Evolutionary conservation across 306 rosid species (phyloP), one percentile per base, ranked within the genome.

Genomic region (Glycine latifolia): DNA sequence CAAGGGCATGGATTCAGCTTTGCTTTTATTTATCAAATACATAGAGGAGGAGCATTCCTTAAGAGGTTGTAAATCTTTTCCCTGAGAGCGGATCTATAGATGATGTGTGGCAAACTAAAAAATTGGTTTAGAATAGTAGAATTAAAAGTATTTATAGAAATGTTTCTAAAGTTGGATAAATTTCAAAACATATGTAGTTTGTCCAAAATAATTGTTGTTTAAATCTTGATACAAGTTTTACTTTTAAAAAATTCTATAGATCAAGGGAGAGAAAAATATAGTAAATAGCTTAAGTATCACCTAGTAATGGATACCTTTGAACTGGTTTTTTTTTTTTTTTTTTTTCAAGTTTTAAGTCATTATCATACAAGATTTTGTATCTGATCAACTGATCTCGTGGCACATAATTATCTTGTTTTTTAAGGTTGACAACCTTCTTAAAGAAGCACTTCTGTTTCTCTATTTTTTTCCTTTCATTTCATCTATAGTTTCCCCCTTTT

Each of bases 1-100:
- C 89, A 88, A 91, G 78, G 97, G 98, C 86, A 84, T 89, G 81
- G 93, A 91, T 71, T 89, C 94, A 3, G 93, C 90, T 10, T 79
- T 93, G 70, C 82, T 88, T 16, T 81, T 93, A 84, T 95, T 95
- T 77, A 81, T 92, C 72, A 88, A 83, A 87, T 91, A 89, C 86
- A 59, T 91, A 67, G 93, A 87, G 80, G 98, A 90, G 79, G 99
- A 95, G 86, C 90, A 86, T 20, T 93, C 99, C 35, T 76, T 89
- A 66, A 89, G 94, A 91, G 99, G 99, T 95, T 81, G 85, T 81
- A 47, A 77, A 71, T 77, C 67, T 60, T 75, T 84, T 70, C 60
- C 76, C 60, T 3, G 1, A 12, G 69, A 65, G 33, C 46, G 59
- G 67, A 67, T 78, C 68, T 35, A 8, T n/a, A 67, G 56, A 20